Evolutionary conservation across 306 rosid species (phyloP), one percentile per base, ranked within the genome.

Genomic region (Corylus americana): DNA sequence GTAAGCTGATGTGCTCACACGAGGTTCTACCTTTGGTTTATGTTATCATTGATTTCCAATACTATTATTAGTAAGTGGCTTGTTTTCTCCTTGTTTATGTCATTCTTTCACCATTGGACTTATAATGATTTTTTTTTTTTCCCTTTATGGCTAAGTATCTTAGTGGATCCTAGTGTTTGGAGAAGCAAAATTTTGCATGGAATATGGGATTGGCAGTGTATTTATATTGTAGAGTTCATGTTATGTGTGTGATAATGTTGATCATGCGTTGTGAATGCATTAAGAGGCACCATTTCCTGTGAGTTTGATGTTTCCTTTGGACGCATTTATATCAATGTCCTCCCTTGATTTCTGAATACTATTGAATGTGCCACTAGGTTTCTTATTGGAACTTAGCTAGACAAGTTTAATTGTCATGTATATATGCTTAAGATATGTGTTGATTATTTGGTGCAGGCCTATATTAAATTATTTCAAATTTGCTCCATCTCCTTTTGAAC

Each of bases 401-500:
- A 44, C 7, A 69, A 51, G 51, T 25, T 27, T 66, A 70, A n/a
- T 61, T 72, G 22, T 67, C 70, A 70, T 70, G 70, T 18, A 68
- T 54, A 45, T 88, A 61, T 53, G 59, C 69, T 78, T 71, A 8
- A 69, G 18, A 37, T 61, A 48, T 7, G 25, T 71, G 11, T 77
- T 81, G 55, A 54, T 75, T 70, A 35, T 44, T 75, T 79, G 74
- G 31, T 74, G 86, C 93, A 94, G 98, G 85, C 83, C 90, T 75
- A 79, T 94, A 8, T 81, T 90, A 82, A 81, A 68, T 77, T 94
- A 94, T 83, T 94, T 94, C 77, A 66, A 86, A 49, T 90, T 88
- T 77, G 92, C 97, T 79, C 97, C 95, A 42, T 79, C 97, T 78
- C 97, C 98, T 12, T 94, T 92, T 85, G 87, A 85, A 80, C 92